A percentile compares a stretch with the other conserved stretches of the same genome.
Evolutionary conservation across 176 grass and related monocot genomes (phyloP).

Genomic region (Neostapfia colusana): DNA sequence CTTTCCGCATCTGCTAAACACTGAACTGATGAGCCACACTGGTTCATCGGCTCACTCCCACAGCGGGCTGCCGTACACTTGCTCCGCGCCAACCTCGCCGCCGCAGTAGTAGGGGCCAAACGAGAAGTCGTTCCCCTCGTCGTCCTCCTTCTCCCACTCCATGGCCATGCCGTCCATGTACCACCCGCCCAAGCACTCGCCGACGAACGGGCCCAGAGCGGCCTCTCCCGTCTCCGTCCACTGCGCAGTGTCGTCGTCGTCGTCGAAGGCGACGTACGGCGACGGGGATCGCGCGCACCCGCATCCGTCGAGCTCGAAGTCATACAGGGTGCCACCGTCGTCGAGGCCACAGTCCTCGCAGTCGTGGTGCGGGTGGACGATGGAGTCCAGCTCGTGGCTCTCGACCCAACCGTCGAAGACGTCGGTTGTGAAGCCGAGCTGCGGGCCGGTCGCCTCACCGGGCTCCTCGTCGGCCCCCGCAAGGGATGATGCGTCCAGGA

Average conservation of each 20-base stretch:
- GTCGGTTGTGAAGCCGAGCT: constrained; percentile 11
- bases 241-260: constrained; percentile 30
- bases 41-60: constrained; percentile 37
- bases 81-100: constrained; percentile 40
- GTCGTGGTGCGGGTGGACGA: constrained; percentile 43
- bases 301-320: constrained; percentile 36
- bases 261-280: constrained; percentile 24
- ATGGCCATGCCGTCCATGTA: constrained; percentile 53
- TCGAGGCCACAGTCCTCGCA: constrained; percentile 78
- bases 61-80: constrained; percentile 36
- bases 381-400: background rate
- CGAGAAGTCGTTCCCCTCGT: constrained; percentile 25
- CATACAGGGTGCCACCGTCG: constrained; percentile 43
- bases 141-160: constrained; percentile 42
- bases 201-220: constrained; percentile 13
- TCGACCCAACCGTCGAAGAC: constrained; percentile 11
- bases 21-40: background rate
- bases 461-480: background rate
- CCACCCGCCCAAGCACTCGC: constrained; percentile 46
- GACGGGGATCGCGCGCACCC: constrained; percentile 26
- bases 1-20: background rate
- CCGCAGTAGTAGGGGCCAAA: constrained; percentile 20
- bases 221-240: constrained; percentile 37
- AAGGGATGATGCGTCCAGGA: constrained; percentile 43
- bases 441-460: background rate